Base-by-base conservation (phyloP, 495 filamentous ascomycete species). In the Thermothielavioides terrestris region DNA sequence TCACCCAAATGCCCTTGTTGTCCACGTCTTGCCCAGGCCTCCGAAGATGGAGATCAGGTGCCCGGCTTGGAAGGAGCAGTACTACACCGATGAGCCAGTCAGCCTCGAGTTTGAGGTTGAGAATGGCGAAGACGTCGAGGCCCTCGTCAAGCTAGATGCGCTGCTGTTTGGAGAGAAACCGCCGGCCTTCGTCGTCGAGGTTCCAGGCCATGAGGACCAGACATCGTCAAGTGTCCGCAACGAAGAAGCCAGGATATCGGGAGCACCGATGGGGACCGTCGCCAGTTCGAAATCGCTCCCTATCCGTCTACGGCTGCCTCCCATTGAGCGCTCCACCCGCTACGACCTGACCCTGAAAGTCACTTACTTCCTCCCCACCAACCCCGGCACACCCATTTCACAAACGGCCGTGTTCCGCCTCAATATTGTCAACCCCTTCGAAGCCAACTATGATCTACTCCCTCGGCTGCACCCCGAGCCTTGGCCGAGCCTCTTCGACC, bases 401-500 rank as follows among this genome's bases (percentile, higher is more conserved):
- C 91, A 91, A 61, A 79, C 77, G 1, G 60, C 81, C 6, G 69
- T 75, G 0, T 76, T 82, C 17, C 79, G 82, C 12, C 59, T 99
- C 12, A 76, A 81, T 14, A 74, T 96, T 46, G 74, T 86, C 44
- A 81, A 79, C 30, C 88, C 92, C 7, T 95, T 97, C 53, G 88
- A 94, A 67, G 85, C 88, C 7, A 88, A 82, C 55, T 95, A 89
- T 57, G 86, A 90, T 44, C 84, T 95, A 55, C 71, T 79, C 2
- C 88, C 92, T 12, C 78, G 81, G 3, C 63, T 94, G 5, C 82
- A 95, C 68, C 71, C 78, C 1, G 80, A 83, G 42, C 74, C 77
- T 8, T 97, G 91, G 91, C 91, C 94, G 7, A 85, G 81, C 56
- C 84, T 88, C 60, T 96, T 97, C 61, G 71, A 77, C 5, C 57